Percentiles rank a stretch among this genome's conserved stretches.
Conservation (phyloP, 352 stramenopile species). For the Bremia lactucae region DNA sequence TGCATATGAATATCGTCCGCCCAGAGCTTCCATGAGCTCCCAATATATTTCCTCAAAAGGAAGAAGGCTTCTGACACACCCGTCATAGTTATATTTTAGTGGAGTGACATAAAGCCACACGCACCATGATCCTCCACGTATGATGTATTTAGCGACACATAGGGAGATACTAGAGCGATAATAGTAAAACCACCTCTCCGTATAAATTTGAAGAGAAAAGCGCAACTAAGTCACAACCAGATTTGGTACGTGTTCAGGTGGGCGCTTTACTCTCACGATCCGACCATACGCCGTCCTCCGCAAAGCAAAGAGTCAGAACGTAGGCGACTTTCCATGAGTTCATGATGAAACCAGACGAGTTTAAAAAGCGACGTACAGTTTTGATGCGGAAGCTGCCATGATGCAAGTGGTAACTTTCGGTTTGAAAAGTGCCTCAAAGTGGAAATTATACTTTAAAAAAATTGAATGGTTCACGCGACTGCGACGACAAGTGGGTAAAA, state of each 20-base stretch:
- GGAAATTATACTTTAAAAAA: background rate
- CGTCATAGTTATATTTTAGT: constrained; percentile 84
- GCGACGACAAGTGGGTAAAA: constrained; percentile 25
- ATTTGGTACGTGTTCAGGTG: background rate
- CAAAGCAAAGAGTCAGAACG: constrained; percentile 5
- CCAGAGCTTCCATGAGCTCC: background rate
- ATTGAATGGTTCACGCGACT: constrained; percentile 28
- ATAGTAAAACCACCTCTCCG: constrained; percentile 18
- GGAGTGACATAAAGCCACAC: constrained; percentile 64
- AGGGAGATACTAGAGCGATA: constrained; percentile 48
- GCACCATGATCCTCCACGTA: constrained; percentile 74
- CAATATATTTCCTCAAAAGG: background rate
- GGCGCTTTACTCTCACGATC: constrained; percentile 80
- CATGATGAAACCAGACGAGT: background rate
- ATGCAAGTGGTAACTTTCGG: constrained; percentile 64
- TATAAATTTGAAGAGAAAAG: constrained; percentile 85
- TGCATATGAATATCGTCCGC: constrained; percentile 29
- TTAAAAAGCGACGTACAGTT: constrained; percentile 60
- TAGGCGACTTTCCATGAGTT: constrained; percentile 48
- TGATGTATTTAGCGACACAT: constrained; percentile 56
- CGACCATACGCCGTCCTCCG: constrained; percentile 33
- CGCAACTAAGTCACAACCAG: background rate
- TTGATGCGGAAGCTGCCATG: constrained; percentile 68
- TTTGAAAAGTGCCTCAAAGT: constrained; percentile 72
- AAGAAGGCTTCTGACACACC: constrained; percentile 40